These are phyloP conservation scores for Botrytis hyacinthi DNA, from an alignment of 2,329 filamentous ascomycete genomes.

Conservation along the genomic window DNA sequence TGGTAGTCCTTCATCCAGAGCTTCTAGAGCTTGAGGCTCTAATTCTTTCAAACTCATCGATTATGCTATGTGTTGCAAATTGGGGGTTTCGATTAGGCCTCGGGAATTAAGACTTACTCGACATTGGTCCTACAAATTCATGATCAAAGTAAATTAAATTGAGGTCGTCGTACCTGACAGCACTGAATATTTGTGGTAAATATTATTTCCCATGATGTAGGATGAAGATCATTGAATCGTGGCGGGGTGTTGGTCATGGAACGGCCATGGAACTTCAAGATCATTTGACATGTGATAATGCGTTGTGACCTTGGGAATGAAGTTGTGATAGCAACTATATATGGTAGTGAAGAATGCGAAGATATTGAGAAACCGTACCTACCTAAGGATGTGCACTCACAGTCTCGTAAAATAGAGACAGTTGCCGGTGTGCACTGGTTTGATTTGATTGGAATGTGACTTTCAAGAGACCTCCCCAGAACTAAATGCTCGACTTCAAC, in stretches of 20 bases:
- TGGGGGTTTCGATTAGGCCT: neutral
- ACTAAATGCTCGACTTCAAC: neutral
- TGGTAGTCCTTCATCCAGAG: neutral
- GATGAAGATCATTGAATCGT: neutral
- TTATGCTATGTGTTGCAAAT: neutral
- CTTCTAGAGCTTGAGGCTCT: neutral
- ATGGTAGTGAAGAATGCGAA: neutral
- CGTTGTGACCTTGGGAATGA: slow-evolving; percentile 5
- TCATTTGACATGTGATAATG: slow-evolving; percentile 13
- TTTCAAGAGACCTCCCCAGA: neutral
- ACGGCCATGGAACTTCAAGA: neutral
- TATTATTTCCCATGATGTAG: neutral
- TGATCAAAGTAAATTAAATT: neutral
- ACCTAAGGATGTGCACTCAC: neutral
- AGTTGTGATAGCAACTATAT: neutral
- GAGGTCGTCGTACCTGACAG: neutral
- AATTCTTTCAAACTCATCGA: slow-evolving; percentile 1
- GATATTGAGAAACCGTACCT: neutral
- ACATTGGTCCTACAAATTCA: neutral
- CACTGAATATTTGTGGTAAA: neutral
- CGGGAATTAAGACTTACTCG: neutral
- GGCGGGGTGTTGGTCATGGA: neutral
- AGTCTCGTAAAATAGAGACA: neutral
- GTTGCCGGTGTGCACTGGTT: neutral
- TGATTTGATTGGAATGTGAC: neutral